Percentiles rank a stretch among this genome's conserved stretches.
Evolutionary conservation across 2,329 filamentous ascomycete species (phyloP).

Genomic region (Aspergillus sp.): DNA sequence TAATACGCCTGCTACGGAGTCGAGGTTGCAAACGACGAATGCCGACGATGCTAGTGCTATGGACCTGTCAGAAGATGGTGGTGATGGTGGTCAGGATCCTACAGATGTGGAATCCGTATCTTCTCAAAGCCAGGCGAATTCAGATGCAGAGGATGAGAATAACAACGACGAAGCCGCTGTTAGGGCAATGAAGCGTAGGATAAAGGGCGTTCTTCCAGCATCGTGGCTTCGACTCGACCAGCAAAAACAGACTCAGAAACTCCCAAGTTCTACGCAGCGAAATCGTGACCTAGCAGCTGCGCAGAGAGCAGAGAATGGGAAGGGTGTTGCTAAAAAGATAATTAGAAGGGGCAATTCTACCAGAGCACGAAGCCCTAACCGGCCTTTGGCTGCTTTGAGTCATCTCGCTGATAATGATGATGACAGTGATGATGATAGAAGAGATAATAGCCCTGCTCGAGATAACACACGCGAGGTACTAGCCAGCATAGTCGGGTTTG

Average conservation of each 20-base stretch:
- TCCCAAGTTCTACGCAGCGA: constrained; percentile 9
- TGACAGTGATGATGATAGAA: constrained; percentile 13
- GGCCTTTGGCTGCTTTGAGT: constrained; percentile 11
- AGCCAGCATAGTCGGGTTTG: constrained; percentile 14
- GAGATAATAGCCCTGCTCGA: constrained; percentile 1
- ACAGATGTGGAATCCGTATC: constrained; percentile 15
- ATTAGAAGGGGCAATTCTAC: constrained; percentile 16
- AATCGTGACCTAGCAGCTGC: constrained; percentile 14
- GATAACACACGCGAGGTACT: constrained; percentile 8
- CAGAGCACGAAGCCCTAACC: constrained; percentile 8
- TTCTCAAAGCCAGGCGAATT: constrained; percentile 10
- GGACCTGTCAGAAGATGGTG: constrained; percentile 6
- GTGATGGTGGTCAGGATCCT: constrained; percentile 9
- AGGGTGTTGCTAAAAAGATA: constrained; percentile 30
- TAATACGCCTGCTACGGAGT: constrained; percentile 20
- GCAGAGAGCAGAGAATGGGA: constrained; percentile 21
- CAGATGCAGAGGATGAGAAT: constrained; percentile 7
- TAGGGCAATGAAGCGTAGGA: constrained; percentile 33
- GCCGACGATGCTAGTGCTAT: constrained; percentile 8
- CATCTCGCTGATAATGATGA: constrained; percentile 27
- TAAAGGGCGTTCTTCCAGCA: constrained; percentile 46
- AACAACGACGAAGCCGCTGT: constrained; percentile 23
- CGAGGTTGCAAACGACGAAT: constrained; percentile 13
- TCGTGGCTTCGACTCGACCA: constrained; percentile 43
- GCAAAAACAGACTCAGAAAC: constrained; percentile 24